These are phyloP conservation scores for Spizellomyces sp. DNA, from an alignment of 192 early-diverging fungal genomes.

Conservation along the genomic window DNA sequence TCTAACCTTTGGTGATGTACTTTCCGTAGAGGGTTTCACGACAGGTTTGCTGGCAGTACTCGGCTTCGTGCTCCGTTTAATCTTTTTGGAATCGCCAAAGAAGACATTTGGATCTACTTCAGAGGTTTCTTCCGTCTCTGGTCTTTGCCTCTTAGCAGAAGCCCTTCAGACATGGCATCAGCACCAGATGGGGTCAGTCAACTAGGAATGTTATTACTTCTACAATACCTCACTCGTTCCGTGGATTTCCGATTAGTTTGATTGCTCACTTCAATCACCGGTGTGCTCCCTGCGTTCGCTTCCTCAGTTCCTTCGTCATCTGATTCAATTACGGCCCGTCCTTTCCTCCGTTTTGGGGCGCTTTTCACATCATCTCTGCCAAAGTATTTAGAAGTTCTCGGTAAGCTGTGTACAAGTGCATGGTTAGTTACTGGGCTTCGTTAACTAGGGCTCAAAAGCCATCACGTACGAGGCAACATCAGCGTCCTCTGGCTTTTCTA, in stretches of 20 bases:
- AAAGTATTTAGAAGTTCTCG: conserved; percentile 5
- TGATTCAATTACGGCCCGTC: conserved; percentile 8
- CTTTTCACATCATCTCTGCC: not conserved
- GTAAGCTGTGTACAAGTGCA: not conserved
- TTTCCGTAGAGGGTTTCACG: not conserved
- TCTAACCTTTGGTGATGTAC: not conserved
- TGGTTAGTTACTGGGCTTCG: too few species aligned
- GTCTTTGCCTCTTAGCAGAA: not conserved
- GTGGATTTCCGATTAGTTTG: too few species aligned
- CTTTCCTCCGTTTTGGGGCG: not conserved
- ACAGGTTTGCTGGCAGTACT: not conserved
- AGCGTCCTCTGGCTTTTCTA: too few species aligned
- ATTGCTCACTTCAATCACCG: not conserved
- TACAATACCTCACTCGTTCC: too few species aligned
- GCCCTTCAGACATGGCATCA: not conserved
- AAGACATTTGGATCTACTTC: conserved; percentile 16
- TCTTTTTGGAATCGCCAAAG: conserved; percentile 9
- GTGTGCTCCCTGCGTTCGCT: not conserved
- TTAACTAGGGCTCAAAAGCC: too few species aligned
- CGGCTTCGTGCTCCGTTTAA: not conserved
- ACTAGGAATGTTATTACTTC: too few species aligned
- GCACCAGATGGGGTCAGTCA: too few species aligned
- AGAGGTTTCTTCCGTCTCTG: not conserved
- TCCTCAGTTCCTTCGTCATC: conserved; percentile 13
- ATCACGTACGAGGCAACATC: too few species aligned